Conservation (phyloP, 2,329 filamentous ascomycete genomes). For the Fusarium kyushuense region DNA sequence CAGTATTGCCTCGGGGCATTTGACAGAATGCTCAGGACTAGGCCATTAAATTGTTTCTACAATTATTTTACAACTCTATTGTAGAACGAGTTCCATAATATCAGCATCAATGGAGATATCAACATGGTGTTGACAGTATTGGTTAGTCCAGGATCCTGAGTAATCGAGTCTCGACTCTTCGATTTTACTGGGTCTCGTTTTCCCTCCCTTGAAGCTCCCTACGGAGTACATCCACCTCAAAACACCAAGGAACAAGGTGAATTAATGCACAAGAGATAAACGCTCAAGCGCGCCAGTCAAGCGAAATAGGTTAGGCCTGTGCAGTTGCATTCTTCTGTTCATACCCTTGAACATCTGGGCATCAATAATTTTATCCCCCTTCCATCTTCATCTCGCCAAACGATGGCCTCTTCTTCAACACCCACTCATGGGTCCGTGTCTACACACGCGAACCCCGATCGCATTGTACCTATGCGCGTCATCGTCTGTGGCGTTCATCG, state of each 20-base stretch:
- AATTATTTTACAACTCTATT: not conserved
- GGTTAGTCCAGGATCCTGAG: not conserved
- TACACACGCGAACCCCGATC: constrained; percentile 36
- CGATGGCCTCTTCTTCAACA: constrained; percentile 26
- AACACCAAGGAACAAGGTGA: constrained; percentile 6
- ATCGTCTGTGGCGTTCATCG: constrained; percentile 56
- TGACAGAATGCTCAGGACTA: not conserved
- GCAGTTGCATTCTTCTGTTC: not conserved
- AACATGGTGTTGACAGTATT: not conserved
- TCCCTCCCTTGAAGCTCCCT: not conserved
- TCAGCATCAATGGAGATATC: not conserved
- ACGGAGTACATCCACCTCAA: not conserved
- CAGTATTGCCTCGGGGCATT: not conserved
- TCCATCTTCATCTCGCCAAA: constrained; percentile 26
- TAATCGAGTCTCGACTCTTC: constrained; percentile 2
- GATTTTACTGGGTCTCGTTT: not conserved
- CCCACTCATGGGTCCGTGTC: constrained; percentile 22
- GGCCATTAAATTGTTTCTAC: too few relatives aligned
- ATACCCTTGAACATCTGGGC: constrained; percentile 24
- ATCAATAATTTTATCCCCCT: constrained; percentile 24
- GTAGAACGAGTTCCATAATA: too few relatives aligned
- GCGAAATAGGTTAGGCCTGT: constrained; percentile 29
- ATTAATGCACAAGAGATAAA: constrained; percentile 22
- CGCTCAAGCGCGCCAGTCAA: constrained; percentile 22
- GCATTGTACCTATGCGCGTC: constrained; percentile 56